A percentile compares a stretch with the other conserved stretches of the same genome.
Evolutionary conservation across 2,329 filamentous ascomycete genomes (phyloP).

Genomic region (Trichoderma semiorbis): DNA sequence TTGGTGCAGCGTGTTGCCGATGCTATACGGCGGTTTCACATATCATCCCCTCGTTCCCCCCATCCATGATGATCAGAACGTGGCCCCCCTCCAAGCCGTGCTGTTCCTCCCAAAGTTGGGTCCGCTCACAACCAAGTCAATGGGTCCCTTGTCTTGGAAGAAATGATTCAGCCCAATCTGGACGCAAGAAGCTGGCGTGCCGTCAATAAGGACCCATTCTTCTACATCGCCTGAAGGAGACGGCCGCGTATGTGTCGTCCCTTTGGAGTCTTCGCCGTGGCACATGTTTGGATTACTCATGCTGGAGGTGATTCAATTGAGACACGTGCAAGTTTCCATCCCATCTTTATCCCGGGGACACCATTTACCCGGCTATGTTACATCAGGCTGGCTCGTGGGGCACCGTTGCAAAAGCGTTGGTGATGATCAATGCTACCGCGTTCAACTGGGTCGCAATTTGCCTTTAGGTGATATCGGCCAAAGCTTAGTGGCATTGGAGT

Average conservation of each 20-base stretch:
- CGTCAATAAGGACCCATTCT: slow-evolving; percentile 79
- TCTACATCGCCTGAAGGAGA: slow-evolving; percentile 58
- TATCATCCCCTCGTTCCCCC: neutral
- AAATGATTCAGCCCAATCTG: slow-evolving; percentile 81
- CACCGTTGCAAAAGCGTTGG: neutral
- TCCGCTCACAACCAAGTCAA: slow-evolving; percentile 75
- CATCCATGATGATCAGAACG: neutral
- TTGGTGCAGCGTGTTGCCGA: neutral
- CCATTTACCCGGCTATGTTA: neutral
- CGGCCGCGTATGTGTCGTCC: slow-evolving; percentile 59
- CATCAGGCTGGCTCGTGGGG: neutral
- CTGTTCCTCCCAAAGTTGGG: slow-evolving; percentile 84
- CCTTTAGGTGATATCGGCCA: neutral
- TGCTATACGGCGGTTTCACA: neutral
- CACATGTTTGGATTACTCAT: neutral
- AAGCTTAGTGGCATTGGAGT: neutral
- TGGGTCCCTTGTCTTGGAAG: slow-evolving; percentile 65
- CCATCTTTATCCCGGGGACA: neutral
- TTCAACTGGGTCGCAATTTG: neutral
- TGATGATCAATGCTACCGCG: neutral
- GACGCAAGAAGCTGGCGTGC: slow-evolving; percentile 75
- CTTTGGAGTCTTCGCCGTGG: slow-evolving; percentile 49
- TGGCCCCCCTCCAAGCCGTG: slow-evolving; percentile 42
- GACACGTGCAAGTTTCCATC: neutral
- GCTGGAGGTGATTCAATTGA: neutral